A percentile compares a stretch with the other conserved stretches of the same genome.
Conservation (phyloP, 495 filamentous ascomycete genomes). For the Penicillium bovifimosum region DNA sequence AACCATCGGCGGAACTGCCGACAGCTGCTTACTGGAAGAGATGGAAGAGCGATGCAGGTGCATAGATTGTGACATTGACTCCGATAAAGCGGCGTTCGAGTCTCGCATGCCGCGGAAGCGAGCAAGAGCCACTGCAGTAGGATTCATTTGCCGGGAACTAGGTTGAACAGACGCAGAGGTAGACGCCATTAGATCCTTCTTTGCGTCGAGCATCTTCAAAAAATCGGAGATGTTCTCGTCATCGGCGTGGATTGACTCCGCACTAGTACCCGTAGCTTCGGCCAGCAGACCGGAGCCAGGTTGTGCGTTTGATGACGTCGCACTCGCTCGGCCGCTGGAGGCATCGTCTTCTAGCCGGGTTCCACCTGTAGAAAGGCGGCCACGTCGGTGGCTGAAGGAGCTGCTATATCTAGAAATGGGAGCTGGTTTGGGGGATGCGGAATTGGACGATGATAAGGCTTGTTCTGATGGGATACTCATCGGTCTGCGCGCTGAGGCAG, state of each 20-base stretch:
- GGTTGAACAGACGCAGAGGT: constrained; percentile 51
- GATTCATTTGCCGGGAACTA: constrained; percentile 53
- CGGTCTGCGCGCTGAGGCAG: constrained; percentile 33
- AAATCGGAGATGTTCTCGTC: constrained; percentile 93
- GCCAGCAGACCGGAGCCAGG: constrained; percentile 79
- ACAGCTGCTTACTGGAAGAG: constrained; percentile 78
- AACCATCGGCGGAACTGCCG: constrained; percentile 79
- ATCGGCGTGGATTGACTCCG: constrained; percentile 74
- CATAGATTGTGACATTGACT: constrained; percentile 82
- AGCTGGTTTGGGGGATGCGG: constrained; percentile 69
- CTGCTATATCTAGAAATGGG: constrained; percentile 68
- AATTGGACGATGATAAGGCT: constrained; percentile 52
- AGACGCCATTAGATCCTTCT: constrained; percentile 68
- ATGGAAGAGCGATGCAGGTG: constrained; percentile 75
- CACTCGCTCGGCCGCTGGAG: constrained; percentile 83
- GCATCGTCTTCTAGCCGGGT: constrained; percentile 79
- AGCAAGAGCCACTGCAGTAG: constrained; percentile 57
- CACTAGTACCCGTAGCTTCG: constrained; percentile 68
- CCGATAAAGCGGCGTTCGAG: constrained; percentile 76
- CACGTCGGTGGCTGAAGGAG: constrained; percentile 82
- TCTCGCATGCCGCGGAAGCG: constrained; percentile 82
- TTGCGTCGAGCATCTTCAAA: constrained; percentile 74
- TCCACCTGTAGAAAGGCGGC: constrained; percentile 61
- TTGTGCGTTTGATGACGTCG: constrained; percentile 73
- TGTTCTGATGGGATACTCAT: constrained; percentile 52